phyloP scores from a whole-genome alignment of 73 alveolate species.

The Paramecium pentaurelia region DNA sequence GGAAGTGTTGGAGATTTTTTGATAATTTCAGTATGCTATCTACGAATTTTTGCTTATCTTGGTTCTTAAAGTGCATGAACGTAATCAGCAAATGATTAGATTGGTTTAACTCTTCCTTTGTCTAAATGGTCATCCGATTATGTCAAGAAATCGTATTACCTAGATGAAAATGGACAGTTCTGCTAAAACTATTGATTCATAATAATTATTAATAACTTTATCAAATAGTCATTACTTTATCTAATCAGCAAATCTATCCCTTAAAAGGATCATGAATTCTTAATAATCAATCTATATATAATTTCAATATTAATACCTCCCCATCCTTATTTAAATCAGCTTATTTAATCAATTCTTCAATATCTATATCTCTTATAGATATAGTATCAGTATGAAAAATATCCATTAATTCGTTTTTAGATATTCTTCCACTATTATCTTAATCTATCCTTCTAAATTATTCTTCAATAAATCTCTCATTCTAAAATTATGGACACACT shows the following conservation, averaged over 20 bases:
- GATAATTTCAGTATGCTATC: not conserved
- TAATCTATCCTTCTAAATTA: conserved; percentile 49
- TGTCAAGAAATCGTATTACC: not conserved
- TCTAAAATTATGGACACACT: not conserved
- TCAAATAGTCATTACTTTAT: not conserved
- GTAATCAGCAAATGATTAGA: not conserved
- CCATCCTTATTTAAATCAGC: conserved; percentile 66
- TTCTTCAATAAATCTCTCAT: conserved; percentile 52
- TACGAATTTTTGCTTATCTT: not conserved
- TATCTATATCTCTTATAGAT: conserved; percentile 29
- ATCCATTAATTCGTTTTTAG: conserved; percentile 48
- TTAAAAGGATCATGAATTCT: conserved; percentile 12
- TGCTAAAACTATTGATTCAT: not conserved
- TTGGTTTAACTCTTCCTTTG: not conserved
- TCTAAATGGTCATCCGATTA: not conserved
- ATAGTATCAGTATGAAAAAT: conserved; percentile 36
- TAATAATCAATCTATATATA: conserved; percentile 4
- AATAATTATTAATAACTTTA: not conserved
- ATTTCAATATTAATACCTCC: not conserved
- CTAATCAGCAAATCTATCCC: conserved; percentile 11
- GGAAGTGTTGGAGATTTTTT: not conserved
- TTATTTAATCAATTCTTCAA: conserved; percentile 49
- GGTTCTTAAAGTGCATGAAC: not conserved
- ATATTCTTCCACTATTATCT: conserved; percentile 54
- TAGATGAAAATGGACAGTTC: not conserved